A percentile compares a stretch with the other conserved stretches of the same genome.
These are phyloP conservation scores for Vanrija pseudolonga DNA, from an alignment of 1,284 basidiomycete genomes.

Conservation along the genomic window DNA sequence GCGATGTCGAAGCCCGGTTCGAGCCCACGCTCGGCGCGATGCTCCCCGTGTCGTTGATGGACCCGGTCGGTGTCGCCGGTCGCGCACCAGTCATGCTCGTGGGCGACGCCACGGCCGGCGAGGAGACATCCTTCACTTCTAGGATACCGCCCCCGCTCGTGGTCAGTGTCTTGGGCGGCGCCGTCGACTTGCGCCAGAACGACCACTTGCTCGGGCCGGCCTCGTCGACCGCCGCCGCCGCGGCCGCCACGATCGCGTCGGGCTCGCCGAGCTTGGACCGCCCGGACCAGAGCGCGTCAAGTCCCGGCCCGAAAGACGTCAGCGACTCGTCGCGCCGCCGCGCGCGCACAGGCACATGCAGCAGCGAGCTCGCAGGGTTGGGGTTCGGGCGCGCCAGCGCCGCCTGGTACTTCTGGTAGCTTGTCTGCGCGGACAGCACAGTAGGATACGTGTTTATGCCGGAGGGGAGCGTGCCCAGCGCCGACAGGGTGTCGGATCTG, in stretches of 20 bases:
- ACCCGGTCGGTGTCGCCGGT: too few relatives aligned
- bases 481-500: constrained; percentile 27
- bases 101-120: too few relatives aligned
- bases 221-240: constrained; percentile 12
- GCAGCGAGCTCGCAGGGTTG: constrained; percentile 35
- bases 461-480: constrained; percentile 28
- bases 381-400: constrained; percentile 40
- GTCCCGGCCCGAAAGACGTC: constrained; percentile 6
- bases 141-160: constrained; percentile 47
- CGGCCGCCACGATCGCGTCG: constrained; percentile 20
- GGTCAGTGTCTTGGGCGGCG: constrained; percentile 31
- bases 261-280: constrained; percentile 44
- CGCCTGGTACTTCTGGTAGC: constrained; percentile 34
- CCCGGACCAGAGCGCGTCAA: constrained; percentile 31
- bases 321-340: constrained; percentile 6
- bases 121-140: constrained; percentile 36
- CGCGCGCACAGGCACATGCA: constrained; percentile 20
- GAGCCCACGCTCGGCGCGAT: neutral
- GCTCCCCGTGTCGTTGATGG: neutral
- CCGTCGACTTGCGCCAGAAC: constrained; percentile 39
- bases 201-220: constrained; percentile 30
- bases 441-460: constrained; percentile 41
- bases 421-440: constrained; percentile 33
- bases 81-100: too few relatives aligned
- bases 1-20: neutral